phyloP scores from a whole-genome alignment of 83 land plant genomes.

The Thuja plicata region DNA sequence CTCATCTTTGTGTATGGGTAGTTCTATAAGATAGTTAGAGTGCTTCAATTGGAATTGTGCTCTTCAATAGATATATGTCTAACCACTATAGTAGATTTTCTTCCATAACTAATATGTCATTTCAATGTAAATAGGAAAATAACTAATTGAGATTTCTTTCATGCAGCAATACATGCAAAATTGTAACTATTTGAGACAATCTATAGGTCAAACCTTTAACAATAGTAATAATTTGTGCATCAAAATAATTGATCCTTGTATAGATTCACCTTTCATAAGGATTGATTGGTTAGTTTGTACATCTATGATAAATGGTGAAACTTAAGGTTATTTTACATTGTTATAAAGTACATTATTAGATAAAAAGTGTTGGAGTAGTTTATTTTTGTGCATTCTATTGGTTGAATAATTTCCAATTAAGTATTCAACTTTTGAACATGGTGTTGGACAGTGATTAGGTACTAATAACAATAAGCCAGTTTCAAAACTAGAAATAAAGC shows the following conservation, averaged over 20 bases:
- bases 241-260: constrained; percentile 9
- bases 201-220: neutral
- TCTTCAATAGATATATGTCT: neutral
- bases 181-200: constrained; percentile 13
- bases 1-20: too few species aligned
- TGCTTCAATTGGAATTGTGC: neutral
- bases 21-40: neutral
- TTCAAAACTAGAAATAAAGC: too few species aligned
- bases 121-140: neutral
- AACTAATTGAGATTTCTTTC: neutral
- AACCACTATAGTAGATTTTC: neutral
- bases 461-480: too few species aligned
- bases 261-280: constrained; percentile 13
- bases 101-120: neutral
- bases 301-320: too few species aligned
- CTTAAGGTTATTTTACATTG: too few species aligned
- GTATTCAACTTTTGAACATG: too few species aligned
- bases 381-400: too few species aligned
- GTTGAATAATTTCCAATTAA: too few species aligned
- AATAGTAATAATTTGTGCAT: neutral
- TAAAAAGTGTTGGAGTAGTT: too few species aligned
- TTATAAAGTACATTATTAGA: too few species aligned
- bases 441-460: too few species aligned
- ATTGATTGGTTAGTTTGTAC: constrained; percentile 16
- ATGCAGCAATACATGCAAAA: constrained; percentile 16